Evolutionary conservation across 805 yeast genomes (phyloP).

Genomic region (Metschnikowia aberdeeniae): DNA sequence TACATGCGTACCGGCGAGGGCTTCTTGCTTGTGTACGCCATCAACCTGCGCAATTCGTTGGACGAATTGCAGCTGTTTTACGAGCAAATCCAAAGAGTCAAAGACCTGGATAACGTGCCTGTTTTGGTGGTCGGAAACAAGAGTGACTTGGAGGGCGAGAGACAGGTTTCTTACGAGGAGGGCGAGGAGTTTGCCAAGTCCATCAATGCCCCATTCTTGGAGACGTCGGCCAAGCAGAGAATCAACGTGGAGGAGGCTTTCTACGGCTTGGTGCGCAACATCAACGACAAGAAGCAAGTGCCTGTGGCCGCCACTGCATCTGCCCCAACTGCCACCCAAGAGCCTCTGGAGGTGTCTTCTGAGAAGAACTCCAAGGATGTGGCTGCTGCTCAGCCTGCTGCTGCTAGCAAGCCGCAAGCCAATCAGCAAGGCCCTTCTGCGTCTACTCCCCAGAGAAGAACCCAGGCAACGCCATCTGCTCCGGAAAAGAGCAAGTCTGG

Average conservation of each 20-base stretch:
- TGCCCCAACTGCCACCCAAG: conserved; percentile 2
- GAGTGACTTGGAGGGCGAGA: conserved; percentile 67
- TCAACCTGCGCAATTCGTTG: conserved; percentile 79
- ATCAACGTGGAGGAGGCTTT: conserved; percentile 86
- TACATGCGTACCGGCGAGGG: conserved; percentile 97
- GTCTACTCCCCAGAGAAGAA: conserved; percentile 10
- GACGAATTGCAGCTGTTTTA: conserved; percentile 77
- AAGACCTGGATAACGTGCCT: conserved; percentile 72
- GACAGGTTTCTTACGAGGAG: conserved; percentile 70
- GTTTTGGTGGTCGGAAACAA: conserved; percentile 76
- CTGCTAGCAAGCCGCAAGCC: neutral
- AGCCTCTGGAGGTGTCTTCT: neutral
- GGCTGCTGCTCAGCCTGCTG: neutral
- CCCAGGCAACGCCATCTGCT: conserved; percentile 10
- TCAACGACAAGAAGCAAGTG: conserved; percentile 25
- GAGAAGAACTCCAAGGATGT: conserved; percentile 4
- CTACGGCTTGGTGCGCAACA: conserved; percentile 59
- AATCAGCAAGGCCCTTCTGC: conserved; percentile 1
- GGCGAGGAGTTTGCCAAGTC: conserved; percentile 59
- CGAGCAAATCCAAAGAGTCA: conserved; percentile 75
- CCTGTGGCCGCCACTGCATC: conserved; percentile 1
- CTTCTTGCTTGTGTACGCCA: conserved; percentile 80
- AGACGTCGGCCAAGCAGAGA: conserved; percentile 90
- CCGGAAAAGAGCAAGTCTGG: conserved; percentile 15
- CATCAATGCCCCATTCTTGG: conserved; percentile 73